Evolutionary conservation across 306 rosid genomes (phyloP).

Genomic region (Nissolia schottii): DNA sequence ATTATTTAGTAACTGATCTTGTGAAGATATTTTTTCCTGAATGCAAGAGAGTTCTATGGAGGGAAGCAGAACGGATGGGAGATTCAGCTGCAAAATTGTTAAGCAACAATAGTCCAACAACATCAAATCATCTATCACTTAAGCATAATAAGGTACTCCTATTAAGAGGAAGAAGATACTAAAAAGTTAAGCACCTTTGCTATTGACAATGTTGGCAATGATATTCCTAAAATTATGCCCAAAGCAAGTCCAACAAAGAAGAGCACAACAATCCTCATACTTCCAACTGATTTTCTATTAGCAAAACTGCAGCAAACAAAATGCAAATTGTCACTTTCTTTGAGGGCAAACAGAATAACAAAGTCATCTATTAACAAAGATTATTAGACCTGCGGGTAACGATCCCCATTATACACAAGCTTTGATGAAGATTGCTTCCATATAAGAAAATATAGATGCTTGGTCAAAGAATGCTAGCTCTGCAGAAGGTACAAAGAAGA

Average conservation of each 20-base stretch:
- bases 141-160: not conserved
- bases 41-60: constrained; percentile 44
- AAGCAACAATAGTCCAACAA: not conserved
- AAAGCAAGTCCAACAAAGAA: constrained; percentile 71
- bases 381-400: constrained; percentile 59
- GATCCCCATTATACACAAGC: constrained; percentile 60
- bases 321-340: constrained; percentile 16
- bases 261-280: constrained; percentile 63
- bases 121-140: not conserved
- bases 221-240: constrained; percentile 82
- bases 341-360: not conserved
- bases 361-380: not conserved
- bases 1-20: constrained; percentile 34
- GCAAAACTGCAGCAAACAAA: constrained; percentile 48
- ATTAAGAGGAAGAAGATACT: not conserved
- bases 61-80: constrained; percentile 62
- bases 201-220: constrained; percentile 68
- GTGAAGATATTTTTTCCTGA: constrained; percentile 31
- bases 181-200: constrained; percentile 55
- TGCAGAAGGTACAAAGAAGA: constrained; percentile 28
- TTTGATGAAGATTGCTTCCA: constrained; percentile 37
- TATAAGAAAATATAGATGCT: constrained; percentile 18
- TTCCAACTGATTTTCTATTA: constrained; percentile 64
- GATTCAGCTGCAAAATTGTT: constrained; percentile 53
- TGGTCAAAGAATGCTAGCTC: constrained; percentile 22